phyloP scores from a whole-genome alignment of 2,329 filamentous ascomycete species.

The Beauveria bassiana region DNA sequence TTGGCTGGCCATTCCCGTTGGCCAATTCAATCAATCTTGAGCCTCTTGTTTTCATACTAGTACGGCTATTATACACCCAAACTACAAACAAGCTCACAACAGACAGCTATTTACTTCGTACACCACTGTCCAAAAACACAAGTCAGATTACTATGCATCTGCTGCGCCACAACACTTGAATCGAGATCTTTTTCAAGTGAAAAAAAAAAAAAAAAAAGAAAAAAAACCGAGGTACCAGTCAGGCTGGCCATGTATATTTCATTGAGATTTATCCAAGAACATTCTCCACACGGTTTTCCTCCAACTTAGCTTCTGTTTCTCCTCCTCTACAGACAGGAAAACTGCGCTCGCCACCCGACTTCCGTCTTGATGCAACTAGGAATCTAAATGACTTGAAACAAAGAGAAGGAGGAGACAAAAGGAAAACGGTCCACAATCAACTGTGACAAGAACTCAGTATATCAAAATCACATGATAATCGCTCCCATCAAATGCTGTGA shows the following conservation, averaged over 20 bases:
- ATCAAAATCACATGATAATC: not conserved
- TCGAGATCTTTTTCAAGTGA: not conserved
- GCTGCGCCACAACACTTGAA: too few species aligned
- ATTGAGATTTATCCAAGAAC: too few species aligned
- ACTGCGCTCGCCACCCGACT: not conserved
- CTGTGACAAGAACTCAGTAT: not conserved
- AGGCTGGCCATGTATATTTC: not conserved
- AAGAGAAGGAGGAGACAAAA: not conserved
- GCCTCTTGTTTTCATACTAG: too few species aligned
- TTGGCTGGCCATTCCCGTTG: too few species aligned
- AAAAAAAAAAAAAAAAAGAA: too few species aligned
- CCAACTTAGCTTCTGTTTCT: not conserved
- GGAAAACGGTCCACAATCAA: too few species aligned
- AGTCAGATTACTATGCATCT: not conserved
- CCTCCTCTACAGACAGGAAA: not conserved
- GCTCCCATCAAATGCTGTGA: slow-evolving; percentile 1
- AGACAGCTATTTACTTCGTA: too few species aligned
- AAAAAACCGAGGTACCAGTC: too few species aligned
- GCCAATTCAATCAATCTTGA: too few species aligned
- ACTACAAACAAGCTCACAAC: too few species aligned
- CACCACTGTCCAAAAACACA: too few species aligned
- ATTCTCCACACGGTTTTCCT: not conserved
- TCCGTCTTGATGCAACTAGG: not conserved
- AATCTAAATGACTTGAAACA: not conserved
- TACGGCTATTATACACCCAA: too few species aligned